These are phyloP conservation scores for Aspergillus floridensis DNA, from an alignment of 2,329 filamentous ascomycete genomes.

Conservation along the genomic window DNA sequence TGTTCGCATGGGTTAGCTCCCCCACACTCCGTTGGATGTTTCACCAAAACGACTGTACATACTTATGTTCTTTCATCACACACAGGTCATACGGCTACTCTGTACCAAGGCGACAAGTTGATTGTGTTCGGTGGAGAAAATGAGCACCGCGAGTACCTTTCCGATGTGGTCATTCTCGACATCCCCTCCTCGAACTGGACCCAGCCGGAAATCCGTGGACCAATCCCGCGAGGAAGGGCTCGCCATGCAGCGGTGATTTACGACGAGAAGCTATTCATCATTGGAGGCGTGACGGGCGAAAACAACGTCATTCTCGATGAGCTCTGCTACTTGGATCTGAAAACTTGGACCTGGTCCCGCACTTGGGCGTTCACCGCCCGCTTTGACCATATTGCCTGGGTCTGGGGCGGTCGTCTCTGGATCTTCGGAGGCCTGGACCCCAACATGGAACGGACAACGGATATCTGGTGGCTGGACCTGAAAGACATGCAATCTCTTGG, in stretches of 20 bases:
- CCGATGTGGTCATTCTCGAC: conserved; percentile 94
- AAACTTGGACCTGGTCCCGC: conserved; percentile 96
- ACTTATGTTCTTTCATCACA: neutral
- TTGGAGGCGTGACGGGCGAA: conserved; percentile 91
- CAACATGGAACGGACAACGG: conserved; percentile 94
- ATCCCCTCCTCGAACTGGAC: conserved; percentile 94
- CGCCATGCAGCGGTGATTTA: conserved; percentile 91
- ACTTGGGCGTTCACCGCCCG: conserved; percentile 93
- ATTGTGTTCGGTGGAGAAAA: conserved; percentile 97
- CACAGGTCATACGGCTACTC: conserved; percentile 84
- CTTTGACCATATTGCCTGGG: conserved; percentile 92
- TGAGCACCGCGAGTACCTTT: conserved; percentile 91
- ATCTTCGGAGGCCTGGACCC: conserved; percentile 93
- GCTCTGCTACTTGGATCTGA: conserved; percentile 92
- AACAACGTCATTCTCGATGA: conserved; percentile 92
- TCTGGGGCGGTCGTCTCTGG: conserved; percentile 91
- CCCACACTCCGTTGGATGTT: neutral
- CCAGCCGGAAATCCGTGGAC: conserved; percentile 80
- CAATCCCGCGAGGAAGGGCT: conserved; percentile 82
- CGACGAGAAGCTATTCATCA: conserved; percentile 93
- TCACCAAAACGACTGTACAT: neutral
- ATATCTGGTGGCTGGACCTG: conserved; percentile 96
- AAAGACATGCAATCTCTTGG: conserved; percentile 86
- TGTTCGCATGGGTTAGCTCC: conserved; percentile 80
- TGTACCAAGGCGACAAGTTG: conserved; percentile 93